phyloP scores from a whole-genome alignment of 2,329 filamentous ascomycete species.

The Zalaria obscura region DNA sequence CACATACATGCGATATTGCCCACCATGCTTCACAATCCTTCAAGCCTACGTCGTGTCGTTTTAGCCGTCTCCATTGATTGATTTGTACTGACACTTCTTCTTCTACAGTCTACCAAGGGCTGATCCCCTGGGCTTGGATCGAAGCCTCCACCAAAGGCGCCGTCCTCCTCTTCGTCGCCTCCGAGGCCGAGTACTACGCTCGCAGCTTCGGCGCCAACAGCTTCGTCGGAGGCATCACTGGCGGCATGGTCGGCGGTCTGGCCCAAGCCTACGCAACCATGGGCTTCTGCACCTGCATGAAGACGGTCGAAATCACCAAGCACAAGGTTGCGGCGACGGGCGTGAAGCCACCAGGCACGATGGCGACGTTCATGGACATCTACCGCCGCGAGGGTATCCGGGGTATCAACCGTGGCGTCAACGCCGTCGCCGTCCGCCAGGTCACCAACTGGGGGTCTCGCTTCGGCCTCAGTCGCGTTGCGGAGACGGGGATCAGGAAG shows the following conservation, averaged over 20 bases:
- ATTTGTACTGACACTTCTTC: slow-evolving; percentile 7
- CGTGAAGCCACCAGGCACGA: slow-evolving; percentile 76
- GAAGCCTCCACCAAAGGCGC: slow-evolving; percentile 99
- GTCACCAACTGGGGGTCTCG: slow-evolving; percentile 99
- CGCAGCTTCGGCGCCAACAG: slow-evolving; percentile 63
- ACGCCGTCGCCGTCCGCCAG: slow-evolving; percentile 94
- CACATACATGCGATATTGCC: background rate
- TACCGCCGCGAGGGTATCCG: slow-evolving; percentile 86
- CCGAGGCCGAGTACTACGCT: slow-evolving; percentile 92
- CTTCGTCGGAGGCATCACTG: slow-evolving; percentile 77
- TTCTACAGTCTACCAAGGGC: slow-evolving; percentile 83
- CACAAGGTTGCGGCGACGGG: slow-evolving; percentile 81
- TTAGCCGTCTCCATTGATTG: background rate
- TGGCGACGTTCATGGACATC: slow-evolving; percentile 92
- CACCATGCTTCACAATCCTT: background rate
- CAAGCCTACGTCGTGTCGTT: background rate
- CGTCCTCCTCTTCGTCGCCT: slow-evolving; percentile 96
- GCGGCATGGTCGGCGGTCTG: slow-evolving; percentile 86
- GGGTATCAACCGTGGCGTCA: slow-evolving; percentile 97
- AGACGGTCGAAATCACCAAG: slow-evolving; percentile 99
- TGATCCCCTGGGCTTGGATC: slow-evolving; percentile 99
- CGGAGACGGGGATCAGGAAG: slow-evolving; percentile 74
- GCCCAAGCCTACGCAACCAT: slow-evolving; percentile 98
- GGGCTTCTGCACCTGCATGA: slow-evolving; percentile 99
- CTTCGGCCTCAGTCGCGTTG: slow-evolving; percentile 84